These are phyloP conservation scores for Syzygium syzygioides DNA, from an alignment of 441 rosid species.

Conservation along the genomic window DNA sequence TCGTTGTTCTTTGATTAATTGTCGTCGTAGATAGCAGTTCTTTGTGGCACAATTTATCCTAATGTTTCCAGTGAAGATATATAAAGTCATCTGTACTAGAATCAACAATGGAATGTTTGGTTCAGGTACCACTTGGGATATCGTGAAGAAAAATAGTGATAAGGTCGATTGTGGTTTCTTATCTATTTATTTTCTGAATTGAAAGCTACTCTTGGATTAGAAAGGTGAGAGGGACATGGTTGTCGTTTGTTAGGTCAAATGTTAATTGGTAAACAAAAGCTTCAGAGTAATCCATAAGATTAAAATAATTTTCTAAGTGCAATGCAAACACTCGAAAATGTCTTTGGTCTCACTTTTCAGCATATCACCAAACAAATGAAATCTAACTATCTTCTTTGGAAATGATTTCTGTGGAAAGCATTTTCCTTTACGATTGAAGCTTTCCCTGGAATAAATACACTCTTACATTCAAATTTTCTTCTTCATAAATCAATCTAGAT, in stretches of 20 bases:
- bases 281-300: not conserved
- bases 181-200: not conserved
- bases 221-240: not conserved
- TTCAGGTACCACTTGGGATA: not conserved
- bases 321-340: not conserved
- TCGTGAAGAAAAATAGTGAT: not conserved
- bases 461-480: too few relatives aligned
- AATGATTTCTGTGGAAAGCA: not conserved
- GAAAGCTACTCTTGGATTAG: not conserved
- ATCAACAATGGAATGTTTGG: not conserved
- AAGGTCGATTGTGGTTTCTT: not conserved
- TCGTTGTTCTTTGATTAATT: not conserved
- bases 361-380: not conserved
- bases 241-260: too few relatives aligned
- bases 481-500: too few relatives aligned
- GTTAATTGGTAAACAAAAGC: not conserved
- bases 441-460: too few relatives aligned
- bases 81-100: not conserved
- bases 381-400: not conserved
- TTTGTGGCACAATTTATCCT: not conserved
- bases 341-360: not conserved
- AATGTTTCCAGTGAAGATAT: not conserved
- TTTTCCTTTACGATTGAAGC: too few relatives aligned
- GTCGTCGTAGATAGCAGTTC: not conserved
- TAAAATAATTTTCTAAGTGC: not conserved